Evolutionary conservation across 345 rosid genomes (phyloP).

Genomic region (Lepidium aucheri): DNA sequence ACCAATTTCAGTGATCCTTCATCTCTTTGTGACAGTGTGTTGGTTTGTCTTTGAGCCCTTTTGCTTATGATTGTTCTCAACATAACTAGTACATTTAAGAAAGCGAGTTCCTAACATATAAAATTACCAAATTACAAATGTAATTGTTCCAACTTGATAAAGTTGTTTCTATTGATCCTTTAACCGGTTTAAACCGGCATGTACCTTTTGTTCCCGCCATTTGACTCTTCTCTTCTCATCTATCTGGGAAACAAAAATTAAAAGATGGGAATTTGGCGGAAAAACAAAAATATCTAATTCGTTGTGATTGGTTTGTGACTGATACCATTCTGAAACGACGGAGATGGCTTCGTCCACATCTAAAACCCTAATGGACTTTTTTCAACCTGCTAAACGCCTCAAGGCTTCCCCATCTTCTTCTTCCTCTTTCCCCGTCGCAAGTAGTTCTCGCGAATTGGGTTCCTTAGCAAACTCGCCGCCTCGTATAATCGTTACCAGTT

Average conservation of each 20-base stretch:
- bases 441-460: constrained; percentile 6
- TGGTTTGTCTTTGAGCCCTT: background rate
- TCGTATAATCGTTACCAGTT: constrained; percentile 1
- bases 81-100: background rate
- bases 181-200: constrained; percentile 1
- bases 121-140: background rate
- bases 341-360: no score
- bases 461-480: constrained; percentile 14
- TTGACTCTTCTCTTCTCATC: background rate
- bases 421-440: constrained; percentile 4
- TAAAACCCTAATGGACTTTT: constrained; percentile 49
- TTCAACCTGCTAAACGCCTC: constrained; percentile 69
- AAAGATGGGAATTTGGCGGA: background rate
- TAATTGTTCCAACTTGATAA: background rate
- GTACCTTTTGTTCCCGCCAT: constrained; percentile 20
- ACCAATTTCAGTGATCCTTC: background rate
- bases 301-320: background rate
- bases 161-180: background rate
- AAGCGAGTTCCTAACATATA: background rate
- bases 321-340: background rate
- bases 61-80: background rate
- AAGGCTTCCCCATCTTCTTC: constrained; percentile 34
- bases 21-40: constrained; percentile 4
- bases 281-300: background rate
- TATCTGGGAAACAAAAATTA: background rate